Conservation (phyloP, 2,329 filamentous ascomycete species). For the Cladorrhinum sp. region DNA sequence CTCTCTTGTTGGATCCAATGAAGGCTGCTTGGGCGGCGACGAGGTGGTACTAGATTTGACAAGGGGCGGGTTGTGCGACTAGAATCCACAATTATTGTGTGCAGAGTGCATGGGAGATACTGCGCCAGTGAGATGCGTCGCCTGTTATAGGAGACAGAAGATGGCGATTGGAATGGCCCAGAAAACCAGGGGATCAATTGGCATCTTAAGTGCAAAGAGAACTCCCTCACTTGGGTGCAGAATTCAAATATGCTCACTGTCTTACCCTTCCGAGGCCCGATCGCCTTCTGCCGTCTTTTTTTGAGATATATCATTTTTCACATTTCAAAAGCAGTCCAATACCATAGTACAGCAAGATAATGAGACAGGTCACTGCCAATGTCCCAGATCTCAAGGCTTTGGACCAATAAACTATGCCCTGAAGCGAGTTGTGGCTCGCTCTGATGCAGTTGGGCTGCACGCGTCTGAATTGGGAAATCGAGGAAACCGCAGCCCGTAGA, state of each 20-base stretch:
- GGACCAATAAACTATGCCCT: background rate
- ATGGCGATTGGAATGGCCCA: background rate
- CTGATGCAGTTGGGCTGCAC: background rate
- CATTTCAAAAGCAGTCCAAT: background rate
- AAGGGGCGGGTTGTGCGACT: background rate
- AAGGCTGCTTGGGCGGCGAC: background rate
- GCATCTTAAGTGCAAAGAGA: background rate
- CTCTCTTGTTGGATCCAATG: background rate
- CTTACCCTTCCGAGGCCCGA: background rate
- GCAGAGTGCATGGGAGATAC: background rate
- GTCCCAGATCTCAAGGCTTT: background rate
- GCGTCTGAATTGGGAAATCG: background rate
- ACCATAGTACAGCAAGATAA: background rate
- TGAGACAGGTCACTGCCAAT: background rate
- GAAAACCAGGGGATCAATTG: background rate
- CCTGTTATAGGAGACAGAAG: background rate
- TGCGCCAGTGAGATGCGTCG: background rate
- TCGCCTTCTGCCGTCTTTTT: background rate
- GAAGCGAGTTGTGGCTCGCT: background rate
- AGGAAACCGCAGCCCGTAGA: too few species aligned
- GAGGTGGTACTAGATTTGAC: background rate
- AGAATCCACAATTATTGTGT: background rate
- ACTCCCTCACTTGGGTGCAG: background rate
- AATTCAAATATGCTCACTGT: background rate
- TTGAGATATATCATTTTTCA: background rate